Evolutionary conservation across 148 eudicot genomes (phyloP), one percentile per base, ranked within the genome.

Genomic region (Diospyros kaki): DNA sequence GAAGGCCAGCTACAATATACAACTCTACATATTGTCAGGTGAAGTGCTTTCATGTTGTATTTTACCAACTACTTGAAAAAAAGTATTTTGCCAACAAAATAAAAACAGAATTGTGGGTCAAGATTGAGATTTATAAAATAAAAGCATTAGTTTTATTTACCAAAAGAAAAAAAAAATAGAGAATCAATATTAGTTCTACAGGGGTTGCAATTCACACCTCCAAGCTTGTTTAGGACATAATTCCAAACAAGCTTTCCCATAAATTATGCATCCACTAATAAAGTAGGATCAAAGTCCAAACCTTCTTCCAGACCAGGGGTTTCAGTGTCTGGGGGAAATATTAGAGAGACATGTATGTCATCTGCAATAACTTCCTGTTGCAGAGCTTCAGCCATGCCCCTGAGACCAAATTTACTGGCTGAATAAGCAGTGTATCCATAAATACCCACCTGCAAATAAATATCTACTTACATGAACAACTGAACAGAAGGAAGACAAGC

Each of bases 401-500:
- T 89, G 17, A 95, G 89, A 42, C 88, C 99, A 81, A 95, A 95
- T 72, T 95, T 95, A 81, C 97, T 95, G 17, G 99, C 99, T 8
- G 98, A 89, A 81, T 95, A 95, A 80, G 98, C 93, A 40, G 97
- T 88, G 81, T 91, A 95, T 64, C 99, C 99, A 78, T 92, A 95
- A 15, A 95, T 83, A 44, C 99, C 99, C 61, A 89, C 98, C 98
- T 93, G 76, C 38, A 74, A 42, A 48, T 40, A 77, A 75, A 56
- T 48, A 48, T 4, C 52, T 48, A 48, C 28, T 28, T 28, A 28
- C 28, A 28, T 28, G 28, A 28, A 28, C 28, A 28, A 28, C 28
- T 28, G 28, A 28, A 28, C 28, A 28, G 28, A 28, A 28, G 28
- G 28, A 28, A 28, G 28, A 28, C 0, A 28, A 28, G 28, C 28